Evolutionary conservation across 1,139 yeast species (phyloP).

Genomic region (Geotrichum reessii): DNA sequence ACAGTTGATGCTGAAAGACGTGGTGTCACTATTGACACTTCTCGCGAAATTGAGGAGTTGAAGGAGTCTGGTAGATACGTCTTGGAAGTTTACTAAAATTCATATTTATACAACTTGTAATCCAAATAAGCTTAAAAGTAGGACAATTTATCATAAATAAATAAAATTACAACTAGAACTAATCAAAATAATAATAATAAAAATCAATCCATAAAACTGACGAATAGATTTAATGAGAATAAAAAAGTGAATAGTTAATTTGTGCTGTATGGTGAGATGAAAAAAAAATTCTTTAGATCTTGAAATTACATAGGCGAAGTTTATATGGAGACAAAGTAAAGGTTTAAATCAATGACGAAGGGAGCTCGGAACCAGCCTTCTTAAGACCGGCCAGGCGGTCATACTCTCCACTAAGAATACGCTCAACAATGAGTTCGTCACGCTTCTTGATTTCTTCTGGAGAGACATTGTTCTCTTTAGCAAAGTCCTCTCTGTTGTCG

Average conservation of each 20-base stretch:
- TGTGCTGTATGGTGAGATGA: not conserved
- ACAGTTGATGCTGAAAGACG: slow-evolving; percentile 60
- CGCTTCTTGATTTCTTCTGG: slow-evolving; percentile 58
- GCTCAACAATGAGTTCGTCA: slow-evolving; percentile 74
- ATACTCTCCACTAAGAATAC: slow-evolving; percentile 80
- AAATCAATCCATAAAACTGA: not conserved
- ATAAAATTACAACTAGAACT: not conserved
- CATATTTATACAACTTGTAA: not conserved
- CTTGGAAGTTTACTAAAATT: slow-evolving; percentile 73
- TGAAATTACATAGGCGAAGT: not conserved
- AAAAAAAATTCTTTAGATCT: not conserved
- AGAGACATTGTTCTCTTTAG: slow-evolving; percentile 51
- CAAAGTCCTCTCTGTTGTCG: slow-evolving; percentile 49
- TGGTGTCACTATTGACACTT: slow-evolving; percentile 66
- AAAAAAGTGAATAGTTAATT: not conserved
- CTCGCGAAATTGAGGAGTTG: slow-evolving; percentile 82
- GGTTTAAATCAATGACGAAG: slow-evolving; percentile 33
- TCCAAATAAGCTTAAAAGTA: not conserved
- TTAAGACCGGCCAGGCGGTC: slow-evolving; percentile 70
- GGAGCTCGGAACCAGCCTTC: slow-evolving; percentile 41
- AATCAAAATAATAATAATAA: not conserved
- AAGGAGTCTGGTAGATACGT: slow-evolving; percentile 91
- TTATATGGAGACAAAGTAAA: not conserved
- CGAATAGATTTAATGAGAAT: not conserved
- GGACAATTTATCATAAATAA: not conserved